Percentiles rank a stretch among this genome's conserved stretches.
Evolutionary conservation across 805 yeast genomes (phyloP).

Genomic region (Nakazawaea laoshanensis): DNA sequence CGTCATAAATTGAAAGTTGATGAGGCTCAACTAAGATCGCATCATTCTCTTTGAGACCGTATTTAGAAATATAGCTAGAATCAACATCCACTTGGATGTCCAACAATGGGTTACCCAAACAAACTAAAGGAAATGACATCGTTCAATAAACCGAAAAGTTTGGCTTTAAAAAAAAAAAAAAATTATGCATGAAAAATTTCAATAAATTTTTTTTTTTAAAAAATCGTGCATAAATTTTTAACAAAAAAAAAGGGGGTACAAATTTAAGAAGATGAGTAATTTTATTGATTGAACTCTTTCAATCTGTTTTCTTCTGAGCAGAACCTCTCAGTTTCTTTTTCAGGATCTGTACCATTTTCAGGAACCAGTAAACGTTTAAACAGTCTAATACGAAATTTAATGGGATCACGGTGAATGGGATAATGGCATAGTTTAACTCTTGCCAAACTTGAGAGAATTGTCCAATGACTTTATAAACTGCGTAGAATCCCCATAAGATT

Average conservation of each 20-base stretch:
- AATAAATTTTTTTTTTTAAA: not conserved
- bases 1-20: constrained; percentile 82
- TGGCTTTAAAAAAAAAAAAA: not conserved
- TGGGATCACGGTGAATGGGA: constrained; percentile 37
- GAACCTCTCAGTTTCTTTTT: constrained; percentile 29
- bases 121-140: constrained; percentile 67
- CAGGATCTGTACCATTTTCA: constrained; percentile 78
- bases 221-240: not conserved
- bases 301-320: constrained; percentile 3
- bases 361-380: constrained; percentile 81
- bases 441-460: constrained; percentile 39
- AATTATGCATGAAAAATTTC: too few species aligned
- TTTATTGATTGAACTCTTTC: too few species aligned
- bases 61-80: constrained; percentile 63
- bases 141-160: too few species aligned
- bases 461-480: constrained; percentile 43
- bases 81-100: constrained; percentile 78
- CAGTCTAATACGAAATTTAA: constrained; percentile 57
- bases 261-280: too few species aligned
- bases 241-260: not conserved
- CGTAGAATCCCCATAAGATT: constrained; percentile 80
- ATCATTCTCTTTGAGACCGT: constrained; percentile 81
- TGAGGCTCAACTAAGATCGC: constrained; percentile 81
- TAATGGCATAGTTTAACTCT: constrained; percentile 32
- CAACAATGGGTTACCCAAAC: constrained; percentile 88